These are phyloP conservation scores for Scheffersomyces insectosa DNA, from an alignment of 1,139 yeast genomes.

Conservation along the genomic window DNA sequence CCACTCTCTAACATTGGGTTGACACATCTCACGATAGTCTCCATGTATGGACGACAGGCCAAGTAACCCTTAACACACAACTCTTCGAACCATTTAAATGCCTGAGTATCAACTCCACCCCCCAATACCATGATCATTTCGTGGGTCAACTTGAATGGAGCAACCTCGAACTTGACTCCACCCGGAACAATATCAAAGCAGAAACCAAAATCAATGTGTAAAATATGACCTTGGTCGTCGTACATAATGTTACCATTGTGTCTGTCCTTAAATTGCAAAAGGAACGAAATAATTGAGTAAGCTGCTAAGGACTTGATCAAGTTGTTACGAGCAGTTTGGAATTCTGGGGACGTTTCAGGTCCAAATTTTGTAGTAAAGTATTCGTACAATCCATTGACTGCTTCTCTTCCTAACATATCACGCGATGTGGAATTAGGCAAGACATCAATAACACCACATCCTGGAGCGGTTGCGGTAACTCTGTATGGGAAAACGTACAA, in stretches of 20 bases:
- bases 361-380: slow-evolving; percentile 93
- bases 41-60: slow-evolving; percentile 88
- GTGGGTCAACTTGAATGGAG: slow-evolving; percentile 93
- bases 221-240: slow-evolving; percentile 89
- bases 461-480: slow-evolving; percentile 98
- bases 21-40: slow-evolving; percentile 81
- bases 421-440: slow-evolving; percentile 92
- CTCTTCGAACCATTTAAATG: slow-evolving; percentile 93
- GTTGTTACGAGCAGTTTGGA: slow-evolving; percentile 88
- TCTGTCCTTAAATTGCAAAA: slow-evolving; percentile 94
- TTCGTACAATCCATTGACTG: slow-evolving; percentile 94
- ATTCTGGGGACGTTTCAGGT: slow-evolving; percentile 85
- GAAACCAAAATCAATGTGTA: slow-evolving; percentile 97
- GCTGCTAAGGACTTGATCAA: slow-evolving; percentile 95
- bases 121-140: slow-evolving; percentile 98
- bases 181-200: slow-evolving; percentile 99
- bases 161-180: slow-evolving; percentile 95
- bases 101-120: slow-evolving; percentile 80
- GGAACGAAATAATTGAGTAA: slow-evolving; percentile 87
- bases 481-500: slow-evolving; percentile 89
- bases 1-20: slow-evolving; percentile 95
- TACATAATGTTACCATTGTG: slow-evolving; percentile 99
- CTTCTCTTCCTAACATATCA: slow-evolving; percentile 98
- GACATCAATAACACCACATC: slow-evolving; percentile 98
- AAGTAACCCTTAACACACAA: slow-evolving; percentile 90